These are phyloP conservation scores for Dispira parvispora DNA, from an alignment of 192 early-diverging fungal species.

Conservation along the genomic window DNA sequence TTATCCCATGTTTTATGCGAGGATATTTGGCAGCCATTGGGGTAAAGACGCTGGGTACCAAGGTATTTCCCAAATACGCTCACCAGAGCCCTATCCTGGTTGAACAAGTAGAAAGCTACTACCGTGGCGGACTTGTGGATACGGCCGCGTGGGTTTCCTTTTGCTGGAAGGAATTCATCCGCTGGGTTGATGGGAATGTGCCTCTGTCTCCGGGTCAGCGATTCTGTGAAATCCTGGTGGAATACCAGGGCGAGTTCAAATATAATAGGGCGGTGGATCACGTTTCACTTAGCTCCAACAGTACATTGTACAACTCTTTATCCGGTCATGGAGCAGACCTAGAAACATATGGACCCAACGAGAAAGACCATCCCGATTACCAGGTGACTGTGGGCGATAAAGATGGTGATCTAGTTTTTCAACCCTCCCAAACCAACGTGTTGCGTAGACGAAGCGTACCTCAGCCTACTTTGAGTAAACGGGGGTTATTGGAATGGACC, in stretches of 20 bases:
- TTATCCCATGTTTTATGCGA: background rate
- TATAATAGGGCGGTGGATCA: background rate
- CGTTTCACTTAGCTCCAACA: no score
- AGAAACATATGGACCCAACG: no score
- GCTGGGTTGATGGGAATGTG: background rate
- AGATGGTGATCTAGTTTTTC: background rate
- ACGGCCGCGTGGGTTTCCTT: background rate
- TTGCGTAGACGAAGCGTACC: no score
- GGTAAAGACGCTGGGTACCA: background rate
- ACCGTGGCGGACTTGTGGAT: conserved; percentile 3
- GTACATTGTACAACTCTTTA: no score
- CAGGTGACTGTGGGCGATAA: no score
- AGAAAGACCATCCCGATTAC: no score
- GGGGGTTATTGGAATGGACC: background rate
- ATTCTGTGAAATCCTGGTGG: background rate
- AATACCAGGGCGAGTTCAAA: background rate
- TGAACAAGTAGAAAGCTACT: conserved; percentile 1
- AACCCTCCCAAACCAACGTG: background rate
- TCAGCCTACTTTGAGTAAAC: background rate
- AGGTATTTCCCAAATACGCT: background rate
- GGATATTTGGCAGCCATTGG: background rate
- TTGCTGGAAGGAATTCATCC: conserved; percentile 7
- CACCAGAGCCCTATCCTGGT: background rate
- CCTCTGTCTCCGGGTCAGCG: background rate
- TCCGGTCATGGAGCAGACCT: no score